Percentiles rank a stretch among this genome's conserved stretches.
Conservation (phyloP, 106 monocot species). For the Dendrobium nobile region DNA sequence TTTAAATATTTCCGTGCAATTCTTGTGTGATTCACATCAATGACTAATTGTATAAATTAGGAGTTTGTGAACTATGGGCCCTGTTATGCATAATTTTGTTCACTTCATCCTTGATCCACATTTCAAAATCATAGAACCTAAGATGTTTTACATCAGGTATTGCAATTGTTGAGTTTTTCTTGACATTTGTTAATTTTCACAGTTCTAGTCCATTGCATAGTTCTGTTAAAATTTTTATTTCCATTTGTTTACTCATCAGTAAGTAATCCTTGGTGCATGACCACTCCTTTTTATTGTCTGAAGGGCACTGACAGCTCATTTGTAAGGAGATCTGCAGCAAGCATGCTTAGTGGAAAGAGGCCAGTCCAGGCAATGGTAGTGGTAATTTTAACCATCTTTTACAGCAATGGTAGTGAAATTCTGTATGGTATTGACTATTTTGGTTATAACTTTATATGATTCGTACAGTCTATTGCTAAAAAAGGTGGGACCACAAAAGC, state of each 20-base stretch:
- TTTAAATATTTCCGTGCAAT: no score
- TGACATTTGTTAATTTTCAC: background rate
- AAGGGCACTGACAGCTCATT: constrained; percentile 45
- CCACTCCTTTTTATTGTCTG: background rate
- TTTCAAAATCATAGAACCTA: background rate
- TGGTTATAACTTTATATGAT: background rate
- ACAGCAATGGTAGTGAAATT: background rate
- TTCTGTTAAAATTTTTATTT: background rate
- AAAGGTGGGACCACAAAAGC: constrained; percentile 55
- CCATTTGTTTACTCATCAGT: background rate
- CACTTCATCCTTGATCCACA: background rate
- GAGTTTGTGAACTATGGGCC: background rate
- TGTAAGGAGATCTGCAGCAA: constrained; percentile 86
- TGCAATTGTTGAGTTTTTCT: background rate
- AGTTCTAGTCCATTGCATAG: background rate
- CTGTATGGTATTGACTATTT: background rate
- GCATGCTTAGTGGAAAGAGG: constrained; percentile 98
- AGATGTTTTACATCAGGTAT: background rate
- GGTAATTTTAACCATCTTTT: constrained; percentile 1
- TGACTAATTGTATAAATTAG: background rate
- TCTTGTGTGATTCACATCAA: no score
- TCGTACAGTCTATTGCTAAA: constrained; percentile 43
- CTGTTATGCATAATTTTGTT: no score
- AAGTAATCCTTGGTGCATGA: background rate
- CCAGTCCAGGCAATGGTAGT: constrained; percentile 61